Base-by-base conservation (phyloP, 208 protist genomes). In the Phytomonas francai region DNA sequence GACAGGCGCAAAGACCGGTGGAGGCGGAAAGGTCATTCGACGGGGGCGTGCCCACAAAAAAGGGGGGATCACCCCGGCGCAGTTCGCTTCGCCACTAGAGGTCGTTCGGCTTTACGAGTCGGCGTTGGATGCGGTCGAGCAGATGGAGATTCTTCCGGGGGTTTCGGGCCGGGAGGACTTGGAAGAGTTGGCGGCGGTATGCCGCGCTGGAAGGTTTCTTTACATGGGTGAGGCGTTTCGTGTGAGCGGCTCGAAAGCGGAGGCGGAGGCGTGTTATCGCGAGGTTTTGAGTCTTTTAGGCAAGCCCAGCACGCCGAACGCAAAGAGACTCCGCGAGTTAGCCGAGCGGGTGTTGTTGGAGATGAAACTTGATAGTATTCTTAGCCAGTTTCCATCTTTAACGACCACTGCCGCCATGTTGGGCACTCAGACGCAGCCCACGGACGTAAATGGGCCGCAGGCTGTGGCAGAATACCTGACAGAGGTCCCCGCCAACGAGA, bases 71-170 rank as follows among this genome's bases (percentile, higher is more conserved):
- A 33, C 79, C 6, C 76, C 84, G 11, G 67, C 77, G 65, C 89
- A 92, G 73, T 92, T 82, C 61, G 89, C 84, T 27, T 92, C 87
- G 0, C 86, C 89, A 22, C 72, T 91, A n/a, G 86, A 95, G 73
- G 81, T 95, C 49, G 84, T 89, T 51, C 89, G 87, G 0, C 78
- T 95, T 16, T 95, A 88, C 72, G 79, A 89, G 71, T 78, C 87
- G 2, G 89, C 78, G 19, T 61, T 80, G 12, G 81, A 85, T 27
- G 80, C 78, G 28, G 72, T 92, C 25, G 84, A 76, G 22, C 77
- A 91, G 70, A 88, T 95, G 83, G 80, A 91, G 73, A 74, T 92
- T 65, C 74, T 95, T 45, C 89, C 89, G 0, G 89, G 89, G 19
- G 89, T 91, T 31, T 31, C 72, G 2, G 86, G 82, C 5, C 80